Evolutionary conservation across 1,284 basidiomycete species (phyloP).

Genomic region (Xerocomus minutiporus): DNA sequence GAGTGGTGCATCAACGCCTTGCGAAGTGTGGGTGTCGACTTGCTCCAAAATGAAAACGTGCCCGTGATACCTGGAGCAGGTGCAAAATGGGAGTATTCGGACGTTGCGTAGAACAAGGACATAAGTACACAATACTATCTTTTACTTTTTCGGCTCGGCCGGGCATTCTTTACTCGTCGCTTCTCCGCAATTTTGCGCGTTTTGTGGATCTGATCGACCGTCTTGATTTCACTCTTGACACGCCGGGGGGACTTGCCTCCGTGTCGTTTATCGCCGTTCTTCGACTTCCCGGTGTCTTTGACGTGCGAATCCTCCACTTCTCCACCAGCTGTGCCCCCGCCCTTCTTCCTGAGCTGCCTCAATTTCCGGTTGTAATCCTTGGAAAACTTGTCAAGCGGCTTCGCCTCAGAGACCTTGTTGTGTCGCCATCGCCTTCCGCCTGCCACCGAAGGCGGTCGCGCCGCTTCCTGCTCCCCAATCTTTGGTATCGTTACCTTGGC

Average conservation of each 20-base stretch:
- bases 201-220: slow-evolving; percentile 80
- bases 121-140: slow-evolving; percentile 33
- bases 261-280: slow-evolving; percentile 40
- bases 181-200: slow-evolving; percentile 58
- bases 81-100: slow-evolving; percentile 71
- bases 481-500: slow-evolving; percentile 68
- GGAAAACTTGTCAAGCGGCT: slow-evolving; percentile 67
- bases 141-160: slow-evolving; percentile 53
- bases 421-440: slow-evolving; percentile 65
- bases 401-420: slow-evolving; percentile 54
- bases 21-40: slow-evolving; percentile 69
- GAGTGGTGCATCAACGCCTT: slow-evolving; percentile 81
- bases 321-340: slow-evolving; percentile 24
- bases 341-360: slow-evolving; percentile 57
- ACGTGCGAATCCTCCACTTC: slow-evolving; percentile 16
- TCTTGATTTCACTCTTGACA: slow-evolving; percentile 79
- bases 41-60: slow-evolving; percentile 50
- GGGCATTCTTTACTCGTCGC: slow-evolving; percentile 70
- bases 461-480: slow-evolving; percentile 66
- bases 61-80: slow-evolving; percentile 57
- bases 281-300: slow-evolving; percentile 19
- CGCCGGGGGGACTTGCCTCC: slow-evolving; percentile 56
- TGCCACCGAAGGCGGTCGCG: slow-evolving; percentile 30
- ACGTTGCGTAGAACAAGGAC: slow-evolving; percentile 19
- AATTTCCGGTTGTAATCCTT: slow-evolving; percentile 69